A percentile compares a stretch with the other conserved stretches of the same genome.
phyloP scores from a whole-genome alignment of 345 rosid genomes.

The Heritiera fomes region DNA sequence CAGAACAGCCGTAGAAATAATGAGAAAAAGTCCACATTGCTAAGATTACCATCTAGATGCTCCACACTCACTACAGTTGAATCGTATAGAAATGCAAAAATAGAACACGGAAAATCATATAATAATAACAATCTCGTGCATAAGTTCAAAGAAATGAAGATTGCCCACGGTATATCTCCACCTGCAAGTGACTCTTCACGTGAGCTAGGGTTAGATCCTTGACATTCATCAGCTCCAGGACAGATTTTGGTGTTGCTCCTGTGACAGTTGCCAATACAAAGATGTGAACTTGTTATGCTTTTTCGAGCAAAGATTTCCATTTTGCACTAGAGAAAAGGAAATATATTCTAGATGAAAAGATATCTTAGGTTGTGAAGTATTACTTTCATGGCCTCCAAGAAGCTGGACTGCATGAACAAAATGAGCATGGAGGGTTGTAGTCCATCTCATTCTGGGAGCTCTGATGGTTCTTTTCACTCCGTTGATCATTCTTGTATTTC shows the following conservation, averaged over 20 bases:
- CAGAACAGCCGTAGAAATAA: slow-evolving; percentile 23
- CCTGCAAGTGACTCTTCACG: slow-evolving; percentile 99
- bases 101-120: slow-evolving; percentile 25
- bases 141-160: slow-evolving; percentile 28
- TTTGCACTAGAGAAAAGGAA: neutral
- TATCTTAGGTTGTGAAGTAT: neutral
- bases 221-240: slow-evolving; percentile 96
- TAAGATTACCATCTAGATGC: slow-evolving; percentile 44
- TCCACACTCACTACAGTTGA: slow-evolving; percentile 32
- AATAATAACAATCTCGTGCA: slow-evolving; percentile 3
- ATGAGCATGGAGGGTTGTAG: slow-evolving; percentile 89
- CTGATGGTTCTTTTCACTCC: slow-evolving; percentile 67
- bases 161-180: slow-evolving; percentile 31
- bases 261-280: slow-evolving; percentile 15
- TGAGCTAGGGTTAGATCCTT: slow-evolving; percentile 99
- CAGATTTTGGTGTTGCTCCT: slow-evolving; percentile 99
- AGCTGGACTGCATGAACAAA: slow-evolving; percentile 97
- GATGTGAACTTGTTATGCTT: neutral
- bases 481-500: slow-evolving; percentile 46
- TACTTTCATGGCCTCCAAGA: slow-evolving; percentile 98
- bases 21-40: slow-evolving; percentile 32
- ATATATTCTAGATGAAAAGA: neutral
- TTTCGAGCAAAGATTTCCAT: neutral
- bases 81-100: slow-evolving; percentile 24
- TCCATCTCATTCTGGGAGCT: slow-evolving; percentile 99